Percentiles rank a stretch among this genome's conserved stretches.
Conservation (phyloP, 2,329 filamentous ascomycete genomes). For the Aureobasidium sp. region DNA sequence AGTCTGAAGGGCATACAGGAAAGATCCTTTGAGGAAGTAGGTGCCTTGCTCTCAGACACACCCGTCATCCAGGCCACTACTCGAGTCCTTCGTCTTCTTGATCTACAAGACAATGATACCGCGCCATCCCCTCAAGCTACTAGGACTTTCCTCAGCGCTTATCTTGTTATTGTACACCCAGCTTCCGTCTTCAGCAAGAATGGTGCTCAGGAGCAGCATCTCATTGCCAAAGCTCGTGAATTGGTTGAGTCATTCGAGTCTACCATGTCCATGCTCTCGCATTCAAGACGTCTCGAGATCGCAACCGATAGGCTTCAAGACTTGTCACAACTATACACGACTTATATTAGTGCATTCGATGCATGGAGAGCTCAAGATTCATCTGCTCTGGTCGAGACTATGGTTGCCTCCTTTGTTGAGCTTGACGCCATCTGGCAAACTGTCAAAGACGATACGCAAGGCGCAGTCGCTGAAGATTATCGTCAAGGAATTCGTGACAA, state of each 20-base stretch:
- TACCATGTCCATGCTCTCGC: slow-evolving; percentile 58
- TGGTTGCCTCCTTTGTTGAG: slow-evolving; percentile 81
- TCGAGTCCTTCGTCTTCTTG: slow-evolving; percentile 61
- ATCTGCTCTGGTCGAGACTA: slow-evolving; percentile 69
- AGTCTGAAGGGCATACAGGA: slow-evolving; percentile 64
- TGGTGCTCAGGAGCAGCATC: slow-evolving; percentile 60
- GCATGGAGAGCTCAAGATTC: slow-evolving; percentile 80
- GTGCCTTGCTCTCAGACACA: slow-evolving; percentile 59
- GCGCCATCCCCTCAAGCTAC: slow-evolving; percentile 59
- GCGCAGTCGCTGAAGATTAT: slow-evolving; percentile 68
- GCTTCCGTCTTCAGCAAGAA: slow-evolving; percentile 71
- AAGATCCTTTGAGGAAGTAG: slow-evolving; percentile 68
- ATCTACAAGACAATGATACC: slow-evolving; percentile 57
- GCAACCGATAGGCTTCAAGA: slow-evolving; percentile 55
- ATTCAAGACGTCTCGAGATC: slow-evolving; percentile 60
- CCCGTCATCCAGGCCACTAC: slow-evolving; percentile 60
- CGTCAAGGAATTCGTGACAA: slow-evolving; percentile 74
- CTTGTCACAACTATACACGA: slow-evolving; percentile 62
- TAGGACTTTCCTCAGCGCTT: slow-evolving; percentile 71
- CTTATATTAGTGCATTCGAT: slow-evolving; percentile 72
- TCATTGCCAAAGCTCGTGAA: slow-evolving; percentile 72
- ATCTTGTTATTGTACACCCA: slow-evolving; percentile 72
- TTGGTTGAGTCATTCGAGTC: slow-evolving; percentile 72
- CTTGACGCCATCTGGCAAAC: slow-evolving; percentile 78
- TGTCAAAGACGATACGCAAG: slow-evolving; percentile 69